Evolutionary conservation across 1,284 basidiomycete genomes (phyloP).

Genomic region (Trametes polyzona): DNA sequence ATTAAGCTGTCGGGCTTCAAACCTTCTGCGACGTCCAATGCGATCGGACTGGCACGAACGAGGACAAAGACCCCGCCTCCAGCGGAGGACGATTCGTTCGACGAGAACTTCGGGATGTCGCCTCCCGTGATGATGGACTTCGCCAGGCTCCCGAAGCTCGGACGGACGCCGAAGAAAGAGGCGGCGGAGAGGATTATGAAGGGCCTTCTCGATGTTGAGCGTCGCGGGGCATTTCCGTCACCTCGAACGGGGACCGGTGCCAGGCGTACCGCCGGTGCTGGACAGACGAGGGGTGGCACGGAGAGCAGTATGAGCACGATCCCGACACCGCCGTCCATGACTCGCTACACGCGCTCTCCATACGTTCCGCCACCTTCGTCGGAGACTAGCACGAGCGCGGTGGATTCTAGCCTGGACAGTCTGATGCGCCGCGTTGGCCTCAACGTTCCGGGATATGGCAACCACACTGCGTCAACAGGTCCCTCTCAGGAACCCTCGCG

Average conservation of each 20-base stretch:
- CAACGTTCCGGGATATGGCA: slow-evolving; percentile 23
- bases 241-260: slow-evolving; percentile 12
- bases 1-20: slow-evolving; percentile 26
- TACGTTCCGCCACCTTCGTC: slow-evolving; percentile 33
- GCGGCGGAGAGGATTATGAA: slow-evolving; percentile 69
- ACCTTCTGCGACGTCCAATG: slow-evolving; percentile 18
- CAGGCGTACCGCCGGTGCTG: neutral
- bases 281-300: slow-evolving; percentile 28
- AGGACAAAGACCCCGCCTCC: slow-evolving; percentile 34
- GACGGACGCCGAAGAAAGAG: slow-evolving; percentile 61
- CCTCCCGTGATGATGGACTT: slow-evolving; percentile 87
- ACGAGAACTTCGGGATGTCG: slow-evolving; percentile 81
- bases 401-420: slow-evolving; percentile 46
- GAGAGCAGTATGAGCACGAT: slow-evolving; percentile 70
- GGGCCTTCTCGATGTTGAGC: slow-evolving; percentile 51
- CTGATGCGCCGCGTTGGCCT: slow-evolving; percentile 58
- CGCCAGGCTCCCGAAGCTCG: slow-evolving; percentile 62
- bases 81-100: slow-evolving; percentile 46
- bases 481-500: neutral
- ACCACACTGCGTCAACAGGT: neutral
- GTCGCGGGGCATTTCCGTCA: slow-evolving; percentile 25
- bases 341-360: slow-evolving; percentile 52
- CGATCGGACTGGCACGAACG: slow-evolving; percentile 8
- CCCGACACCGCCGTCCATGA: slow-evolving; percentile 68
- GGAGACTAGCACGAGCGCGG: slow-evolving; percentile 45